Base-by-base conservation (phyloP, 257 asterid genomes). In the Nicotiana attenuata region DNA sequence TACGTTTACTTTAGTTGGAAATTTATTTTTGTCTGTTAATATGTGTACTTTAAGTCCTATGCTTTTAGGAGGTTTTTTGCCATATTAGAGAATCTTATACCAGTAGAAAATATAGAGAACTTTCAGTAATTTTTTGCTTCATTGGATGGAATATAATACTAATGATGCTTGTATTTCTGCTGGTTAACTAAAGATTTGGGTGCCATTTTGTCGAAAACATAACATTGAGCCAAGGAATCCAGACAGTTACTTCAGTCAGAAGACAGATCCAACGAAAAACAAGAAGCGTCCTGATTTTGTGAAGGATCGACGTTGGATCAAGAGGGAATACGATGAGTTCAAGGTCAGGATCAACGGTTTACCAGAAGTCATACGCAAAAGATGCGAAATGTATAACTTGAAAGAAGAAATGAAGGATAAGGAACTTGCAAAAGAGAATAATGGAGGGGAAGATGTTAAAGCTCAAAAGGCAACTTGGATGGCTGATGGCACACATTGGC, bases 401-500 rank as follows among this genome's bases (percentile, higher is more conserved):
- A 89, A 78, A 35, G 98, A 91, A 80, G 88, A 83, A 29, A 33
- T 82, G 85, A 87, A 90, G 81, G 97, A 89, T 71, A 90, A 85
- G 71, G 89, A 87, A 71, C 86, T 77, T 19, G 52, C 85, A 4
- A 85, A 8, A 76, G 95, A 92, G 81, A 88, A 87, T 85, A 91
- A 89, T 81, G 84, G 85, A 7, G 94, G 97, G 5, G 81, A 89
- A 76, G 88, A 90, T 85, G 65, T 82, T 5, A 89, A 87, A 35
- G 82, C 83, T 55, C 52, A 80, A 3, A 86, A 85, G 65, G 99
- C 97, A 2, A 96, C 99, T 14, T 96, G 98, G 98, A 96, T 96
- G 99, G 97, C 98, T 2, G 98, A 96, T 35, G 97, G 98, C 31
- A 96, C 99, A 4, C 98, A 94, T 64, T 96, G 99, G 99, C 99